These are phyloP conservation scores for Apophysomyces trapeziformis DNA, from an alignment of 371 early-diverging fungal species.

Conservation along the genomic window DNA sequence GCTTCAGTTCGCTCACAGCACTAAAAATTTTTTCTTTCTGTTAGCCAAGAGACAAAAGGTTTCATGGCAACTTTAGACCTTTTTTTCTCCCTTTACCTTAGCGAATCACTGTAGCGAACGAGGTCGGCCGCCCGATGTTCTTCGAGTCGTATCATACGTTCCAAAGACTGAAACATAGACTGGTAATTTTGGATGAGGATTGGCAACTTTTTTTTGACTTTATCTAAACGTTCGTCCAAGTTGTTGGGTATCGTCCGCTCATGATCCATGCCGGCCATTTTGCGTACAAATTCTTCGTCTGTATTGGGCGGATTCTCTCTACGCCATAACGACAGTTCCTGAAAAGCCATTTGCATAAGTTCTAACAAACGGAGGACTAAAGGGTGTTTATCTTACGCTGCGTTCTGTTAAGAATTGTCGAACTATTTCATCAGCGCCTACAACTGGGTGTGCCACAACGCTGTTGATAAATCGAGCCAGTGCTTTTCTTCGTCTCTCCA, in stretches of 20 bases:
- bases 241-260: slow-evolving; percentile 44
- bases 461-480: slow-evolving; percentile 73
- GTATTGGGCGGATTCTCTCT: slow-evolving; percentile 25
- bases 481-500: slow-evolving; percentile 71
- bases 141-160: slow-evolving; percentile 55
- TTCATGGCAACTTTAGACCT: background rate
- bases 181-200: slow-evolving; percentile 59
- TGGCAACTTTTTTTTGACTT: slow-evolving; percentile 30
- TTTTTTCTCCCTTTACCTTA: slow-evolving; percentile 39
- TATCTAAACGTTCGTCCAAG: slow-evolving; percentile 38
- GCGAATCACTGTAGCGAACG: slow-evolving; percentile 47
- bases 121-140: slow-evolving; percentile 57
- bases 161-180: slow-evolving; percentile 56
- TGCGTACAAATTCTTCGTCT: slow-evolving; percentile 45
- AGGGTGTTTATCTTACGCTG: slow-evolving; percentile 43
- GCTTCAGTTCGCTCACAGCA: slow-evolving; percentile 53
- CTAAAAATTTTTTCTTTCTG: slow-evolving; percentile 23
- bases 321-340: slow-evolving; percentile 41
- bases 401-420: slow-evolving; percentile 68
- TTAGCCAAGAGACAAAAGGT: slow-evolving; percentile 7
- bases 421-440: slow-evolving; percentile 67
- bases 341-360: background rate
- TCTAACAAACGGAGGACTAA: no score
- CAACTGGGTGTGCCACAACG: slow-evolving; percentile 72
- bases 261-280: slow-evolving; percentile 13